Evolutionary conservation across 2,329 filamentous ascomycete species (phyloP), one percentile per base, ranked within the genome.

Genomic region (Penicillium carneum): DNA sequence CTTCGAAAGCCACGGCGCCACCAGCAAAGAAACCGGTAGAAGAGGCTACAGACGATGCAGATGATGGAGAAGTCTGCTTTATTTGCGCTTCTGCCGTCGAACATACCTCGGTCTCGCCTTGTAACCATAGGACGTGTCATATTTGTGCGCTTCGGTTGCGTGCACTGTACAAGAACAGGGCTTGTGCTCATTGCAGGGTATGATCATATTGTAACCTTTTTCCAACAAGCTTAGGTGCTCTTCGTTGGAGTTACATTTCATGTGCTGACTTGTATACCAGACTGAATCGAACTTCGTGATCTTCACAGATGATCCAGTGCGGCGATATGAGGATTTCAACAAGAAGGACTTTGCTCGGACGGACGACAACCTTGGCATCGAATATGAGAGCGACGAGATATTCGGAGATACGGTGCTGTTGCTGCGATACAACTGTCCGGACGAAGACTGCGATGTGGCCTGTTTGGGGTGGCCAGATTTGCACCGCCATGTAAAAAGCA

Each of bases 91-190:
- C 93, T 67, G 87, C 89, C 2, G 89, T 99, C 49, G 87, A 90
- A 50, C 93, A 98, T 81, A 88, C 92, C 70, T 90, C 93, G 10
- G 88, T 99, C 66, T 88, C 93, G 34, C 94, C 95, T 20, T 99
- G 95, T 80, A 98, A 97, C 77, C 95, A 99, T 80, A 87, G 91
- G 59, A 97, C 94, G 50, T 99, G 95, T 76, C 95, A 99, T 80
- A 97, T 98, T 67, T 99, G 95, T 77, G 90, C 93, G 10, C 81
- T 99, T 69, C 87, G 95, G 62, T 87, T 98, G 86, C 87, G 95
- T 70, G 95, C 94, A 0, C 82, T 99, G 46, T 99, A 98, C 80
- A 98, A 97, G 82, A 96, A 89, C 62, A 96, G 96, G 77, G 91
- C 93, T 66, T 99, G 95, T 79, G 91, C 93, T n/a, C 93, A 98